Conservation (phyloP, 768 basidiomycete genomes). For the Lactarius trivialis region DNA sequence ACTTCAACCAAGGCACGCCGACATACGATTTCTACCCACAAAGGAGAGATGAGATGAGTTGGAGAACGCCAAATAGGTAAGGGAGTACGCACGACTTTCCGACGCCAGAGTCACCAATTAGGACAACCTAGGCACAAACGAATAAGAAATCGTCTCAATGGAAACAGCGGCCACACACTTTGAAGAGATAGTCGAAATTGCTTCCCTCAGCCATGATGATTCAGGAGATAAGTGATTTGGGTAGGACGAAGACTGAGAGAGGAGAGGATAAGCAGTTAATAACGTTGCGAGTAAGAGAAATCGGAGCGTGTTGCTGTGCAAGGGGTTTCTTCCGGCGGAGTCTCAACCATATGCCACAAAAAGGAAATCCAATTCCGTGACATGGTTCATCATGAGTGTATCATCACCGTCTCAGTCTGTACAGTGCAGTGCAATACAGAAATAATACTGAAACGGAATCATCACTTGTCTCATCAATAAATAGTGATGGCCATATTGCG, state of each 20-base stretch:
- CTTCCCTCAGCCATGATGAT: constrained; percentile 76
- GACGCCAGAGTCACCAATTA: constrained; percentile 98
- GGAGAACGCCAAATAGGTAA: neutral
- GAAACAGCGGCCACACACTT: constrained; percentile 47
- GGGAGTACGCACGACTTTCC: constrained; percentile 90
- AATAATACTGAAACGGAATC: neutral
- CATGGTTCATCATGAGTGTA: too few relatives aligned
- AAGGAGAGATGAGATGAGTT: constrained; percentile 3
- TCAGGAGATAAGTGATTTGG: constrained; percentile 20
- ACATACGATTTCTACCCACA: constrained; percentile 55
- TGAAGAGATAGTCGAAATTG: constrained; percentile 99
- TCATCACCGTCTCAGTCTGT: too few relatives aligned
- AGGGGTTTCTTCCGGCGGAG: constrained; percentile 7
- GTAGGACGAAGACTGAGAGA: constrained; percentile 4
- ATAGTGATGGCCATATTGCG: neutral
- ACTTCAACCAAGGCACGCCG: neutral
- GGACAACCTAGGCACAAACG: constrained; percentile 63
- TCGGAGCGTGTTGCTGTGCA: neutral
- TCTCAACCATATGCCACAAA: neutral
- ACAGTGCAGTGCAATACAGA: too few relatives aligned
- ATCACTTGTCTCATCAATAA: neutral
- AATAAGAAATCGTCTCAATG: neutral
- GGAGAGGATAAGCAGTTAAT: neutral
- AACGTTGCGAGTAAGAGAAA: neutral
- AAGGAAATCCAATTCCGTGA: neutral